Conservation (phyloP, 345 rosid genomes). For the Lumnitzera racemosa region DNA sequence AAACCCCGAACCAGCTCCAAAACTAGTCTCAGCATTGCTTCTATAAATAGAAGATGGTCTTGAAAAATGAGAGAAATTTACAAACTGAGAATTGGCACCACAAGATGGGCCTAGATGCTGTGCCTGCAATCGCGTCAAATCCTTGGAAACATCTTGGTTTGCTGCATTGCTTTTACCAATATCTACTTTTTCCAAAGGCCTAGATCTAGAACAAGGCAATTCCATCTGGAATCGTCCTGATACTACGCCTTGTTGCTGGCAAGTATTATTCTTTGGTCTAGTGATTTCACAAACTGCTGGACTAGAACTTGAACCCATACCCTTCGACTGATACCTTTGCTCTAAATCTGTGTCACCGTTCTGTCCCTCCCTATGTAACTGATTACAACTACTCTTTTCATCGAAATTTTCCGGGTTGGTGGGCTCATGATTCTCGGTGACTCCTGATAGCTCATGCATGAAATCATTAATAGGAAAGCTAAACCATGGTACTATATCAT, state of each 20-base stretch:
- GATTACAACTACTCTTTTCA: slow-evolving; percentile 19
- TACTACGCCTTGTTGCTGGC: slow-evolving; percentile 20
- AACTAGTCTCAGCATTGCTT: slow-evolving; percentile 28
- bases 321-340: slow-evolving; percentile 16
- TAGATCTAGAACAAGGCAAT: slow-evolving; percentile 31
- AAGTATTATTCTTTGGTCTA: slow-evolving; percentile 18
- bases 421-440: slow-evolving; percentile 30
- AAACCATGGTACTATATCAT: slow-evolving; percentile 67
- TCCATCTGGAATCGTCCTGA: slow-evolving; percentile 24
- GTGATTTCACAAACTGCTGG: slow-evolving; percentile 5
- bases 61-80: slow-evolving; percentile 61
- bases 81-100: slow-evolving; percentile 26
- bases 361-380: slow-evolving; percentile 17
- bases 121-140: slow-evolving; percentile 24
- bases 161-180: slow-evolving; percentile 11
- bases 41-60: slow-evolving; percentile 47
- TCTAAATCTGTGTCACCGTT: slow-evolving; percentile 10
- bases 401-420: slow-evolving; percentile 33
- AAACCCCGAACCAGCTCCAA: slow-evolving; percentile 18
- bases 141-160: slow-evolving; percentile 7
- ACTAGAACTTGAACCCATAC: slow-evolving; percentile 7
- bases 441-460: slow-evolving; percentile 57
- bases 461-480: slow-evolving; percentile 48
- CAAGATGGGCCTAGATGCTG: slow-evolving; percentile 23
- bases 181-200: slow-evolving; percentile 23